These are phyloP conservation scores for Juglanconis juglandina DNA, from an alignment of 2,329 filamentous ascomycete species.

Conservation along the genomic window DNA sequence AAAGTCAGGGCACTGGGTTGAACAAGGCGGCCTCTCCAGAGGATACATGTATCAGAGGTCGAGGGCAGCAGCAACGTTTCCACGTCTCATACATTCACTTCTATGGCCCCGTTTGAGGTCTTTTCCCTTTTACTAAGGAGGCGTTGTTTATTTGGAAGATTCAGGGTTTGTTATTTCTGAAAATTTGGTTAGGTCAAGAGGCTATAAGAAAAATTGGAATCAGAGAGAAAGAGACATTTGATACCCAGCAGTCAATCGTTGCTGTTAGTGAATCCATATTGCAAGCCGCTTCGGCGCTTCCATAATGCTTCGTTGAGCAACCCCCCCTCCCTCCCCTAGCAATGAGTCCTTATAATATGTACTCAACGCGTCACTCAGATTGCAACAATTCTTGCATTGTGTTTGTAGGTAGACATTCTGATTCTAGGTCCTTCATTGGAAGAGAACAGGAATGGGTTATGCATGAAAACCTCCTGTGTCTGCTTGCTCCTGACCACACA, in stretches of 20 bases:
- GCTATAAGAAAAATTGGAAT: slow-evolving; percentile 10
- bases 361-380: too few relatives aligned
- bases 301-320: too few relatives aligned
- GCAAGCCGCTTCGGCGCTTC: too few relatives aligned
- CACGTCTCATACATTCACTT: slow-evolving; percentile 8
- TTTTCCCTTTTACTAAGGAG: neutral
- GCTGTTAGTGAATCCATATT: too few relatives aligned
- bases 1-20: slow-evolving; percentile 24
- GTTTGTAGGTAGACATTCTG: too few relatives aligned
- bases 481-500: too few relatives aligned
- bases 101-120: neutral
- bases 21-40: slow-evolving; percentile 22
- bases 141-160: slow-evolving; percentile 2
- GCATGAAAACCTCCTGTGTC: too few relatives aligned
- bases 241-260: neutral
- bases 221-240: slow-evolving; percentile 7
- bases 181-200: slow-evolving; percentile 4
- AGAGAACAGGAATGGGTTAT: too few relatives aligned
- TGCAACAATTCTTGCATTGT: too few relatives aligned
- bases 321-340: too few relatives aligned
- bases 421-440: too few relatives aligned
- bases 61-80: neutral
- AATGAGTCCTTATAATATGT: too few relatives aligned
- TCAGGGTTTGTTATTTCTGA: neutral
- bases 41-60: neutral